Evolutionary conservation across 192 early-diverging fungal genomes (phyloP), one percentile per base, ranked within the genome.

Genomic region (Gryganskiella cystojenkinii): DNA sequence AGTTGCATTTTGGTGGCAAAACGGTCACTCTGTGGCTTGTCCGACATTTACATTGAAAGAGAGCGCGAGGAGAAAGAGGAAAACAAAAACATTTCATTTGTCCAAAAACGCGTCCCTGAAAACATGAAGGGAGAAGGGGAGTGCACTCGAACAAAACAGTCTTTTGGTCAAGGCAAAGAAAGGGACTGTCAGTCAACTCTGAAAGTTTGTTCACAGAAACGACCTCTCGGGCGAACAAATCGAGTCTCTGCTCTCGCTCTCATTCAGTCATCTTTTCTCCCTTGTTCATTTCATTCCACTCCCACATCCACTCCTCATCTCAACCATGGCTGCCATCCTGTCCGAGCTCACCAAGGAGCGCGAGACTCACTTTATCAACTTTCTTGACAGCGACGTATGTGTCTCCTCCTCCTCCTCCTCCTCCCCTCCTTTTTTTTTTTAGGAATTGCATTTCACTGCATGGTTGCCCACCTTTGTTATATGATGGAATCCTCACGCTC

Each of bases 371-470:
- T 76, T 55, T 35, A 24, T 67, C 35, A 56, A 61, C 58, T 76
- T 76, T 42, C 72, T 76, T 53, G 72, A 76, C 47, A 56, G 58
- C 45, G 72, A 76, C 51, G 72, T 76, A 67, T 45, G 71, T 65
- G 31, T 28, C 6, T 22, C 9, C 6, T 40, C n/a, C 8, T 33
- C 4, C 17, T 15, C 2, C 51, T 28, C 24, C 34, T 14, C 30
- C 40, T 8, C 2, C 40, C 31, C 3, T 34, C 3, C 11, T 53
- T 3, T 24, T 13, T 46, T 10, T 46, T 13, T 5, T 46, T 2
- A 31, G 11, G 35, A 17, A 22, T 10, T 30, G 11, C 31, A n/a
- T n/a, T n/a, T n/a, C n/a, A n/a, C n/a, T n/a, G n/a, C n/a, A n/a
- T n/a, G n/a, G n/a, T n/a, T n/a, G n/a, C n/a, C n/a, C n/a, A n/a